Evolutionary conservation across 73 alveolate species (phyloP), one percentile per base, ranked within the genome.

Genomic region (Loxodes magnus): DNA sequence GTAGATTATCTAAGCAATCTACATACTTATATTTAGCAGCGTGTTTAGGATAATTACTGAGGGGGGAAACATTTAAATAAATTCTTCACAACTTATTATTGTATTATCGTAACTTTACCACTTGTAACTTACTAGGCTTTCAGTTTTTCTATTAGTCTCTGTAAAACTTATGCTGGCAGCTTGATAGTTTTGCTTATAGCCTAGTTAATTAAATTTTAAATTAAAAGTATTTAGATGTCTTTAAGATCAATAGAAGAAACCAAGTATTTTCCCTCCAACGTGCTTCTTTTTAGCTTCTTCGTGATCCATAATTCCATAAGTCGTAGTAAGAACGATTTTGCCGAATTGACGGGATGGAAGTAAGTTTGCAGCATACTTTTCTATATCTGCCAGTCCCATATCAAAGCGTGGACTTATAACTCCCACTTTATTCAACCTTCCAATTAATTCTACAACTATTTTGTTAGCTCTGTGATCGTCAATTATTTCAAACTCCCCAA

Each of bases 191-290:
- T n/a, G n/a, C n/a, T n/a, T n/a, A n/a, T n/a, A n/a, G n/a, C n/a
- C n/a, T n/a, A n/a, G n/a, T n/a, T n/a, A n/a, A n/a, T n/a, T n/a
- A n/a, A n/a, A n/a, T n/a, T n/a, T n/a, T n/a, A n/a, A n/a, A n/a
- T n/a, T n/a, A n/a, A n/a, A n/a, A n/a, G n/a, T n/a, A n/a, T n/a
- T n/a, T n/a, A n/a, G n/a, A n/a, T n/a, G n/a, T n/a, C n/a, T n/a
- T n/a, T n/a, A n/a, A n/a, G n/a, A n/a, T 92, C 88, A 92, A 77
- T 85, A 92, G 95, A 92, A 92, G 86, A 81, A 92, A 48, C 99
- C 99, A 63, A 92, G 87, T 56, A 92, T 62, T 79, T 86, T 92
- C 51, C 99, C 99, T 43, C 99, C 99, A 26, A 69, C 64, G 74
- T 92, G 99, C 82, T 87, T 92, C 62, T 73, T 66, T 54, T 82